phyloP scores from a whole-genome alignment of 495 filamentous ascomycete genomes.

The Cladorrhinum samala region DNA sequence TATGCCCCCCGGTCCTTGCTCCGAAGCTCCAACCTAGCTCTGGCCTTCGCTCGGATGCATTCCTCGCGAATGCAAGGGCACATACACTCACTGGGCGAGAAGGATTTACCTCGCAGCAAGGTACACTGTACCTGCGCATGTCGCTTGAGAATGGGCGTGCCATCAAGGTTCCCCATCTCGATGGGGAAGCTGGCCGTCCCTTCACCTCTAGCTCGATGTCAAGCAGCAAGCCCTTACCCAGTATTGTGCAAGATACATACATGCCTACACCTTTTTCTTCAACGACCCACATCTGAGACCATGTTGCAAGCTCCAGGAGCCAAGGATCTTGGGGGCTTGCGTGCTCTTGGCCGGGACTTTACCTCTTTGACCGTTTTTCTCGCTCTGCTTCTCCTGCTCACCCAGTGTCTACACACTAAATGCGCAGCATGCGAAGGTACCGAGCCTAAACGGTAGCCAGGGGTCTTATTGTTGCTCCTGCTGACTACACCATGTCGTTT shows the following conservation, averaged over 20 bases:
- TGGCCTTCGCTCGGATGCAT: slow-evolving; percentile 11
- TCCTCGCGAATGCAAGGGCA: slow-evolving; percentile 24
- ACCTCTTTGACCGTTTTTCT: slow-evolving; percentile 16
- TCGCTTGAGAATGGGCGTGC: slow-evolving; percentile 15
- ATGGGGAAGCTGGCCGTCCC: neutral
- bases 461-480: neutral
- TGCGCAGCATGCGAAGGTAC: no score
- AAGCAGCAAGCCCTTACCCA: no score
- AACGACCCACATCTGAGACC: slow-evolving; percentile 24
- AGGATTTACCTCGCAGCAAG: slow-evolving; percentile 32
- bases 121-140: slow-evolving; percentile 19
- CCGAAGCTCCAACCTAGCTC: neutral
- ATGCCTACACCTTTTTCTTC: slow-evolving; percentile 1
- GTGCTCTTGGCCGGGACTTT: slow-evolving; percentile 19
- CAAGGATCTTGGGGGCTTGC: slow-evolving; percentile 22
- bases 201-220: neutral
- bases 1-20: slow-evolving; percentile 4
- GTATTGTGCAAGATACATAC: neutral
- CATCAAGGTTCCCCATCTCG: slow-evolving; percentile 1
- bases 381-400: slow-evolving; percentile 5
- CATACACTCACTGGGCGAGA: slow-evolving; percentile 4
- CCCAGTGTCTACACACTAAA: slow-evolving; percentile 7
- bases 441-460: slow-evolving; percentile 2
- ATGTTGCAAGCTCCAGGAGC: slow-evolving; percentile 17
- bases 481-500: neutral